Evolutionary conservation across 2,329 filamentous ascomycete genomes (phyloP).

Genomic region (Penicillium sp.): DNA sequence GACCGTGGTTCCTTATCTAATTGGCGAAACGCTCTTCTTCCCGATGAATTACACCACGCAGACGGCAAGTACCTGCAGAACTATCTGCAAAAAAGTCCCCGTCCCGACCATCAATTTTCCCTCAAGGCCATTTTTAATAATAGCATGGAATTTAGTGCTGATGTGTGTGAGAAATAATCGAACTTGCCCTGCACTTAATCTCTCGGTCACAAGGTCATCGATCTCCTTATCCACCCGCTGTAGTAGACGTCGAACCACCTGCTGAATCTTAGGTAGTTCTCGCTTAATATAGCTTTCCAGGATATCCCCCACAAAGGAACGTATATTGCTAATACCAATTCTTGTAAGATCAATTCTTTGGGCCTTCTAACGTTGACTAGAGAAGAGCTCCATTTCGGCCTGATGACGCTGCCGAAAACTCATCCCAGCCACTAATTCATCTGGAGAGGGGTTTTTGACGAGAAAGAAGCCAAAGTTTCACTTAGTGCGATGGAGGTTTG

Average conservation of each 20-base stretch:
- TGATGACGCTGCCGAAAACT: not conserved
- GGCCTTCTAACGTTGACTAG: not conserved
- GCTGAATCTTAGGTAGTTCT: not conserved
- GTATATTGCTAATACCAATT: not conserved
- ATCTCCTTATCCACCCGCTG: not conserved
- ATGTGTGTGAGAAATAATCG: not conserved
- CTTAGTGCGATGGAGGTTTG: not conserved
- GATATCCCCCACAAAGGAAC: not conserved
- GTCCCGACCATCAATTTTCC: not conserved
- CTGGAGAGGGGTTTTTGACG: not conserved
- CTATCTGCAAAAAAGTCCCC: not conserved
- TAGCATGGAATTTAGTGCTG: not conserved
- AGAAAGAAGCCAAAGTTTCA: not conserved
- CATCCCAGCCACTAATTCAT: not conserved
- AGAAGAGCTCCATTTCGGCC: not conserved
- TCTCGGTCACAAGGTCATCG: not conserved
- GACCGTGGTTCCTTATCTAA: not conserved
- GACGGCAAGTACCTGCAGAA: not conserved
- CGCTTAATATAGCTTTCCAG: not conserved
- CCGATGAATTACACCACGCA: slow-evolving; percentile 3
- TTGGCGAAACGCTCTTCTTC: slow-evolving; percentile 2
- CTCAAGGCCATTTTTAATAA: not conserved
- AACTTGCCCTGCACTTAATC: not conserved
- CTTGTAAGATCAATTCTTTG: not conserved
- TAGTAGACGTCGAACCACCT: not conserved